phyloP scores from a whole-genome alignment of 2,329 filamentous ascomycete genomes.

The Pseudogymnoascus sp. region DNA sequence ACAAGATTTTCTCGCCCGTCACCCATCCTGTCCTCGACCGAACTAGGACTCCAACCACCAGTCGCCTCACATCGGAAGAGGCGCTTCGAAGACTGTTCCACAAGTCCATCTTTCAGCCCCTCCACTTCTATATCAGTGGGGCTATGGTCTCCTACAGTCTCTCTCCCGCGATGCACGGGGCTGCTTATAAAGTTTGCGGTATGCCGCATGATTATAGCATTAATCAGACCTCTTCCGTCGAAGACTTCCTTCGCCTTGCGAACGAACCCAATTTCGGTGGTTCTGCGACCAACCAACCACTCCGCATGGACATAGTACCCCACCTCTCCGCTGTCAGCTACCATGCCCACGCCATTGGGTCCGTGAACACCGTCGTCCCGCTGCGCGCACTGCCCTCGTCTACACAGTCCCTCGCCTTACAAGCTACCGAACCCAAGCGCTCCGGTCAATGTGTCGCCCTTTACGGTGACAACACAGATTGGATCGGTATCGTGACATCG shows the following conservation, averaged over 20 bases:
- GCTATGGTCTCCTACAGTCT: conserved; percentile 65
- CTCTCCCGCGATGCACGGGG: conserved; percentile 72
- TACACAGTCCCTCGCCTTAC: conserved; percentile 30
- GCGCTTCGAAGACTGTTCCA: conserved; percentile 60
- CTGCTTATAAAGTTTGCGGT: conserved; percentile 59
- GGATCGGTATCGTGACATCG: conserved; percentile 70
- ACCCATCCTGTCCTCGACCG: conserved; percentile 37
- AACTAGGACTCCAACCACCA: background rate
- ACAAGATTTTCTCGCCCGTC: conserved; percentile 51
- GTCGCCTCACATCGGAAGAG: conserved; percentile 34
- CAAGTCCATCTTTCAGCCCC: conserved; percentile 60
- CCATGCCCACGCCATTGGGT: conserved; percentile 68
- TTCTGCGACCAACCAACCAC: conserved; percentile 65
- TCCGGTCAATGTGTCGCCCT: conserved; percentile 62
- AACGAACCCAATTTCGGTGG: conserved; percentile 65
- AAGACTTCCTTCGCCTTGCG: conserved; percentile 57
- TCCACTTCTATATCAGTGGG: conserved; percentile 71
- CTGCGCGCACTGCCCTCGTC: conserved; percentile 55
- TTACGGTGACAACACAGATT: conserved; percentile 75
- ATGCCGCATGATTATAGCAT: conserved; percentile 64
- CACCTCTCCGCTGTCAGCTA: conserved; percentile 61
- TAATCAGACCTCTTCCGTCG: conserved; percentile 55
- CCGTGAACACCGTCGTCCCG: conserved; percentile 70
- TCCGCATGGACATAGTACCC: conserved; percentile 65
- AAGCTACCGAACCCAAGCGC: conserved; percentile 50